Base-by-base conservation (phyloP, 108 stramenopile genomes). In the Stephanodiscus minutulus region DNA sequence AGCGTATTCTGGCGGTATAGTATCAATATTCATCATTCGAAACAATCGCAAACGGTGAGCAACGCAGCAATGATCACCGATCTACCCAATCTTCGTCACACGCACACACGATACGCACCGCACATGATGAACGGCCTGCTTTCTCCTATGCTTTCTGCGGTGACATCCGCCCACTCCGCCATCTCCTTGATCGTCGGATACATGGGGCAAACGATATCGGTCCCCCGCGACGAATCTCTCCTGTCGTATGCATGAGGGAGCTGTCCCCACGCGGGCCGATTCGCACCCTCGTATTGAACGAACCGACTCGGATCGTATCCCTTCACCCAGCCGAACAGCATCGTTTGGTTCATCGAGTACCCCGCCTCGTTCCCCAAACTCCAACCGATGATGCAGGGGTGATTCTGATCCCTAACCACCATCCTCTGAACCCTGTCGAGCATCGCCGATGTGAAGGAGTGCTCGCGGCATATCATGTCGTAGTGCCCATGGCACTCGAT, bases 181-280 rank as follows among this genome's bases (percentile, higher is more conserved):
- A 88, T 83, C 33, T 79, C 75, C 7, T 71, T 65, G 13, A 94
- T 90, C 41, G 83, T 54, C 3, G 94, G 83, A 82, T 98, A 98
- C 98, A 98, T 98, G 22, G 96, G 92, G 79, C 98, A 98, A 53
- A 97, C 70, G 8, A 98, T 82, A 76, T 98, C 97, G 1, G 96
- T 97, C 43, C 24, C 93, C 87, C 15, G 68, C 55, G 46, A 93
- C 85, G 88, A 73, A 35, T 83, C 79, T 2, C 86, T 78, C 29
- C 91, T 86, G 50, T 79, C 81, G 22, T 62, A 77, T 13, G 66
- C 79, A 55, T 77, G 60, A 2, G 72, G 71, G 39, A 77, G 39
- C 41, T 77, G 75, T 8, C 63, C 64, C 69, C 75, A 77, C 12
- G 27, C 37, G n/a, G 73, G 72, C 13, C 77, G 35, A 31, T 64